These are phyloP conservation scores for Colletotrichum orbiculare DNA, from an alignment of 2,329 filamentous ascomycete genomes.

Conservation along the genomic window DNA sequence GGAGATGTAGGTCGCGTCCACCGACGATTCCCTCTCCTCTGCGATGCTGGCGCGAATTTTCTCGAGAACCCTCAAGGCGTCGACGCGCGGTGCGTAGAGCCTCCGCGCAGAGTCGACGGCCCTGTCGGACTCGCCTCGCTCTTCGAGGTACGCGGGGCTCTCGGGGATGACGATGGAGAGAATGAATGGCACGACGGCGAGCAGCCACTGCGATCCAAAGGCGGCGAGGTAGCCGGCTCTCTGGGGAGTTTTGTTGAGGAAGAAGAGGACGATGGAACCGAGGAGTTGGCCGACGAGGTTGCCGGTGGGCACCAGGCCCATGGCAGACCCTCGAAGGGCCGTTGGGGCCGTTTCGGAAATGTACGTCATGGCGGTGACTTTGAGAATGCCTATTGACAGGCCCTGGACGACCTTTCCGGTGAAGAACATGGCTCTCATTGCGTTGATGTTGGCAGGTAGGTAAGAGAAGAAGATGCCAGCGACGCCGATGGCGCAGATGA, in stretches of 20 bases:
- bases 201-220: conserved; percentile 42
- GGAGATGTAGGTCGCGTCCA: conserved; percentile 50
- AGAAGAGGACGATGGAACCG: conserved; percentile 39
- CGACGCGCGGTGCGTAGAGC: conserved; percentile 39
- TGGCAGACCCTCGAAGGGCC: conserved; percentile 41
- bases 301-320: conserved; percentile 44
- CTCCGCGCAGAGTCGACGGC: conserved; percentile 38
- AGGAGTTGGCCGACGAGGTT: conserved; percentile 44
- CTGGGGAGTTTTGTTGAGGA: conserved; percentile 38
- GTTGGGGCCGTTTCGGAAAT: conserved; percentile 45
- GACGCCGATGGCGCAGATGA: conserved; percentile 41
- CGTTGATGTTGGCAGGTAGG: conserved; percentile 13
- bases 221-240: conserved; percentile 40
- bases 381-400: conserved; percentile 41
- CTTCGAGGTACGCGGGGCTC: conserved; percentile 41
- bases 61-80: conserved; percentile 32
- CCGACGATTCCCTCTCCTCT: conserved; percentile 49
- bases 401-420: conserved; percentile 43
- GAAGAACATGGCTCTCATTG: conserved; percentile 41
- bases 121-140: conserved; percentile 35
- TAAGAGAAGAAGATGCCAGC: conserved; percentile 44
- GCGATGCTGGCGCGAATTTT: conserved; percentile 49
- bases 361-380: conserved; percentile 51
- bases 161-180: conserved; percentile 43
- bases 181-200: conserved; percentile 38